Percentiles rank a stretch among this genome's conserved stretches.
Conservation (phyloP, 2,329 filamentous ascomycete species). For the Xylaria sp. region DNA sequence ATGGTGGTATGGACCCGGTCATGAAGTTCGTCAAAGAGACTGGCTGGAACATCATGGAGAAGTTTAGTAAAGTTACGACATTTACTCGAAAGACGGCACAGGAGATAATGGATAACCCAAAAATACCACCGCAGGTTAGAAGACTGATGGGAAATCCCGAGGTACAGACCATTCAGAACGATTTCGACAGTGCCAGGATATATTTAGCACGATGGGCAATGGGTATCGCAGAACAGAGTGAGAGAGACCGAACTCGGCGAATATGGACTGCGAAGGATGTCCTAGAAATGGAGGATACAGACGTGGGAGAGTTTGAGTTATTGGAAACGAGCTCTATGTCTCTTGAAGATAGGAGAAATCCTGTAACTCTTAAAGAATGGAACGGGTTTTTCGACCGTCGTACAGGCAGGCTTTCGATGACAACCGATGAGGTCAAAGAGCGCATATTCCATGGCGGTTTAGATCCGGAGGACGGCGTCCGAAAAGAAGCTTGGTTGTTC, state of each 20-base stretch:
- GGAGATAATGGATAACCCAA: slow-evolving; percentile 90
- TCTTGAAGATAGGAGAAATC: slow-evolving; percentile 79
- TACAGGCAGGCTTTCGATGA: slow-evolving; percentile 80
- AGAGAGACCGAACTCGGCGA: slow-evolving; percentile 83
- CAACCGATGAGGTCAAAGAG: slow-evolving; percentile 93
- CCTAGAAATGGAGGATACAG: slow-evolving; percentile 92
- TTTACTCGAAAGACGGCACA: slow-evolving; percentile 94
- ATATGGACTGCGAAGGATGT: slow-evolving; percentile 96
- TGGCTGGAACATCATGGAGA: slow-evolving; percentile 95
- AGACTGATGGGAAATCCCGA: slow-evolving; percentile 90
- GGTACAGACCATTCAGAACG: slow-evolving; percentile 93
- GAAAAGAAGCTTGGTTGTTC: slow-evolving; percentile 98
- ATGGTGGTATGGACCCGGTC: slow-evolving; percentile 89
- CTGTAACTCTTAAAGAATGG: slow-evolving; percentile 88
- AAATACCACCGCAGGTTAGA: slow-evolving; percentile 87
- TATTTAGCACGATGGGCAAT: slow-evolving; percentile 98
- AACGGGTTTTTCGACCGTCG: slow-evolving; percentile 83
- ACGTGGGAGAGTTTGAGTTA: slow-evolving; percentile 95
- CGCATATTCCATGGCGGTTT: slow-evolving; percentile 96
- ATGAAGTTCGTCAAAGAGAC: slow-evolving; percentile 95
- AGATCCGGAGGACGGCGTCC: slow-evolving; percentile 86
- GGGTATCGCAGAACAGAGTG: slow-evolving; percentile 97
- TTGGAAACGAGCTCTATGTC: slow-evolving; percentile 80
- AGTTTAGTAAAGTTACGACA: slow-evolving; percentile 96
- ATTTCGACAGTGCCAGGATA: slow-evolving; percentile 95